Evolutionary conservation across 2,329 filamentous ascomycete species (phyloP).

Genomic region (Xylaria sp.): DNA sequence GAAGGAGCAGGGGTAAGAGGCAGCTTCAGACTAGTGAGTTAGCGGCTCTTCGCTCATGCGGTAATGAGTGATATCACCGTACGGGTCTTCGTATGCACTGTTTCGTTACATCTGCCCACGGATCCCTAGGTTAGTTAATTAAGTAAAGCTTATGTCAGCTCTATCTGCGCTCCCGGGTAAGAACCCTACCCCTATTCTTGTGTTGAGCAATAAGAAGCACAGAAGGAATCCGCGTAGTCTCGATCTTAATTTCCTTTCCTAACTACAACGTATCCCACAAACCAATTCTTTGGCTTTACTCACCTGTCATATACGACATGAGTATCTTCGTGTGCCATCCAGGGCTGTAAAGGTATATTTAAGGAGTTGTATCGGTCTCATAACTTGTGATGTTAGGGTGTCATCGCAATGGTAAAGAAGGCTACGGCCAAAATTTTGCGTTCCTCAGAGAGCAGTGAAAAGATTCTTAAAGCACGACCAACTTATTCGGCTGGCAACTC

Average conservation of each 20-base stretch:
- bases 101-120: no score
- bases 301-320: slow-evolving; percentile 22
- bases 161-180: slow-evolving; percentile 17
- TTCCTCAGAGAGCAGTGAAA: no score
- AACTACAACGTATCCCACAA: slow-evolving; percentile 26
- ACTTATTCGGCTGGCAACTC: no score
- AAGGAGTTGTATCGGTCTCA: slow-evolving; percentile 28
- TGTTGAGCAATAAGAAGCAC: slow-evolving; percentile 26
- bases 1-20: neutral
- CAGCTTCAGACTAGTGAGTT: neutral
- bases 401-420: slow-evolving; percentile 31
- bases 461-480: no score
- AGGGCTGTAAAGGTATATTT: slow-evolving; percentile 32
- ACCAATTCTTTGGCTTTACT: neutral
- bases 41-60: neutral
- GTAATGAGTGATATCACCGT: no score
- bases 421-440: slow-evolving; percentile 27
- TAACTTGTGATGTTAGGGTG: neutral
- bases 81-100: no score
- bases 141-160: no score
- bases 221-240: slow-evolving; percentile 10
- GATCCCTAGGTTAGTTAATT: no score
- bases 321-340: slow-evolving; percentile 37
- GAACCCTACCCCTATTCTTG: slow-evolving; percentile 23
- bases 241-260: slow-evolving; percentile 8